phyloP scores from a whole-genome alignment of 1,284 basidiomycete species.

The Boletellus deceptivus region DNA sequence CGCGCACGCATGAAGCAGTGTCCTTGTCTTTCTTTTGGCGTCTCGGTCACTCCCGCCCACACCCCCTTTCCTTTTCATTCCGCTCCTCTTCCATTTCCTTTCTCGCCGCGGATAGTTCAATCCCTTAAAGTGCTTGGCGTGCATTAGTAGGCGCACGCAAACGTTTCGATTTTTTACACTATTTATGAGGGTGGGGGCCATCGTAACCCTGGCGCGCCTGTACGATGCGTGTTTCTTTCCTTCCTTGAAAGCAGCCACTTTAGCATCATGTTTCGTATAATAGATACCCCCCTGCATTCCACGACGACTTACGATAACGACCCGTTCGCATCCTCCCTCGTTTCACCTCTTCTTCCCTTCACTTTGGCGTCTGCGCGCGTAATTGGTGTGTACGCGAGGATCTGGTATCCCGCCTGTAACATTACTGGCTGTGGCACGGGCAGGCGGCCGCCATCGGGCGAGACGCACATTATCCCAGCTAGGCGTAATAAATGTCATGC shows the following conservation, averaged over 20 bases:
- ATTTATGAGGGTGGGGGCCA: conserved; percentile 26
- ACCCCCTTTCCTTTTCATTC: background rate
- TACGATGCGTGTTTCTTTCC: conserved; percentile 1
- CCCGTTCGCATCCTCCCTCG: background rate
- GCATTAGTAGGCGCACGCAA: conserved; percentile 9
- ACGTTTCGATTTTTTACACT: conserved; percentile 6
- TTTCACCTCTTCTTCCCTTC: background rate
- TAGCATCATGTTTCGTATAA: conserved; percentile 16
- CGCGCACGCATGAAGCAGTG: background rate
- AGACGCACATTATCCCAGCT: conserved; percentile 13
- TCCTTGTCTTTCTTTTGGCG: background rate
- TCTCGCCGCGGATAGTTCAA: no score
- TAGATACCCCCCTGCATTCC: conserved; percentile 22
- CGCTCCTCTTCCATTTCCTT: background rate
- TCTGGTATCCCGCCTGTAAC: conserved; percentile 32
- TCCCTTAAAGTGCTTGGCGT: background rate
- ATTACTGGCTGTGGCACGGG: conserved; percentile 8
- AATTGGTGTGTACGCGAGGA: conserved; percentile 12
- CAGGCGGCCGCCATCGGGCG: conserved; percentile 12
- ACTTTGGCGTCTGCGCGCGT: no score
- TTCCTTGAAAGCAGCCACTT: background rate
- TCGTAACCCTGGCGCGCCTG: conserved; percentile 9
- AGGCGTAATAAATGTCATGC: conserved; percentile 14
- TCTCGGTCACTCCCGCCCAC: background rate
- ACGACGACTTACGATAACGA: background rate